These are phyloP conservation scores for Rubroboletus satanas DNA, from an alignment of 768 basidiomycete species.

Conservation along the genomic window DNA sequence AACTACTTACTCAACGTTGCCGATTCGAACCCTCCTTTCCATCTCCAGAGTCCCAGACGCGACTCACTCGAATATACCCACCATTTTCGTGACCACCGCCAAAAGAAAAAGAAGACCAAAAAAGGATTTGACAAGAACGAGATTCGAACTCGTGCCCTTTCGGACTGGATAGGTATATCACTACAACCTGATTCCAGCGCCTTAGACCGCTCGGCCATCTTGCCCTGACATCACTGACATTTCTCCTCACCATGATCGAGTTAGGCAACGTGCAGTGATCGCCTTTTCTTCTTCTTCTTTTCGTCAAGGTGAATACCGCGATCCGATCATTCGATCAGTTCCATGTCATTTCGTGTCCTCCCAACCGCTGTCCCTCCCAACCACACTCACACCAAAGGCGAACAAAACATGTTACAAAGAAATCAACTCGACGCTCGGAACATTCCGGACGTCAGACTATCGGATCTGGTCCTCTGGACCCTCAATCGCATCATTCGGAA, in stretches of 20 bases:
- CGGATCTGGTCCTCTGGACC: not conserved
- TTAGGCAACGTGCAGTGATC: no score
- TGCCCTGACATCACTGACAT: constrained; percentile 10
- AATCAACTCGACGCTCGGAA: not conserved
- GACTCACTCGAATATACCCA: not conserved
- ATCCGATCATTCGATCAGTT: not conserved
- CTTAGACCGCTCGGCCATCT: constrained; percentile 60
- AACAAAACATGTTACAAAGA: not conserved
- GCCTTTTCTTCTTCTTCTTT: no score
- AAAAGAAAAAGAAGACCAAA: not conserved
- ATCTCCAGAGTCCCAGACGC: not conserved
- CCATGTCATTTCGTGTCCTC: not conserved
- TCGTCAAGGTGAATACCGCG: no score
- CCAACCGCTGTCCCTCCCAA: not conserved
- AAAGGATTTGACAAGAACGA: constrained; percentile 33
- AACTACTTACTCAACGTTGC: not conserved
- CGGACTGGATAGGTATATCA: constrained; percentile 15
- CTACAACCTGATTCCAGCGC: constrained; percentile 48
- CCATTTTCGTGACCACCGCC: no score
- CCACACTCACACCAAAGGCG: no score
- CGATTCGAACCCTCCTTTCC: not conserved
- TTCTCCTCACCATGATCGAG: no score
- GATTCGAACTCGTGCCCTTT: constrained; percentile 38
- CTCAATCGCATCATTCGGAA: not conserved
- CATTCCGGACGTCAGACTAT: not conserved